phyloP scores from a whole-genome alignment of 768 basidiomycete genomes.

The Amylocystis lapponica region DNA sequence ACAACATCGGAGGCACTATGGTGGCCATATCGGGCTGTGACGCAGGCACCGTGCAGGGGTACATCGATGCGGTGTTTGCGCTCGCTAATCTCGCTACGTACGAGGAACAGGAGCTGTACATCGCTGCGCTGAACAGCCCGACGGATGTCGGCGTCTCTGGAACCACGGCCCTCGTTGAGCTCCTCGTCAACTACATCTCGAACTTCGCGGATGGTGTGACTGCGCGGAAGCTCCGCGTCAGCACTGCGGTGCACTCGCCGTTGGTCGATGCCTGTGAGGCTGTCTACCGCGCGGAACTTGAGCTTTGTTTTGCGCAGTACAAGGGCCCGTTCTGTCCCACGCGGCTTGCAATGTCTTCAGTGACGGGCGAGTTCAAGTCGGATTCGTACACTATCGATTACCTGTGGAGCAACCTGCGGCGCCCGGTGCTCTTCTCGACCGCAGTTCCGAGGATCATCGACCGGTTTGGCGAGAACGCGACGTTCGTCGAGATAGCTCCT shows the following conservation, averaged over 20 bases:
- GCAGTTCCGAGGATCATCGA: constrained; percentile 22
- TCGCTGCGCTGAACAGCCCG: constrained; percentile 6
- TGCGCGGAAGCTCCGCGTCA: constrained; percentile 31
- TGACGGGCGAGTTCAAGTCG: constrained; percentile 21
- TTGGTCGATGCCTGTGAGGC: constrained; percentile 35
- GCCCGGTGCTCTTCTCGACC: constrained; percentile 32
- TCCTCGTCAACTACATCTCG: constrained; percentile 12
- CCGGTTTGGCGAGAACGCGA: constrained; percentile 14
- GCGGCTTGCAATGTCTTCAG: constrained; percentile 31
- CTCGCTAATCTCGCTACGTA: not conserved
- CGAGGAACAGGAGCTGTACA: not conserved
- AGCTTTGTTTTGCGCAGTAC: constrained; percentile 29
- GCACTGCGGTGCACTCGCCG: constrained; percentile 32
- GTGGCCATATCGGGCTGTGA: constrained; percentile 34
- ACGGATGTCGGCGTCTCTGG: constrained; percentile 6
- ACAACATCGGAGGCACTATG: constrained; percentile 34
- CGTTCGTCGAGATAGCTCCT: constrained; percentile 34
- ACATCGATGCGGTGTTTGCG: constrained; percentile 17
- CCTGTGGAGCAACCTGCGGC: constrained; percentile 33
- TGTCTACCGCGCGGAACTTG: constrained; percentile 21
- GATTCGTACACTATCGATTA: constrained; percentile 29
- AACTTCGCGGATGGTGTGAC: constrained; percentile 22
- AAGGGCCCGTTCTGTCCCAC: constrained; percentile 20
- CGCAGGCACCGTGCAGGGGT: constrained; percentile 16
- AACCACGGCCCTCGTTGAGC: constrained; percentile 15